Percentiles rank a stretch among this genome's conserved stretches.
These are phyloP conservation scores for Colletotrichum aenigma DNA, from an alignment of 2,329 filamentous ascomycete species.

Conservation along the genomic window DNA sequence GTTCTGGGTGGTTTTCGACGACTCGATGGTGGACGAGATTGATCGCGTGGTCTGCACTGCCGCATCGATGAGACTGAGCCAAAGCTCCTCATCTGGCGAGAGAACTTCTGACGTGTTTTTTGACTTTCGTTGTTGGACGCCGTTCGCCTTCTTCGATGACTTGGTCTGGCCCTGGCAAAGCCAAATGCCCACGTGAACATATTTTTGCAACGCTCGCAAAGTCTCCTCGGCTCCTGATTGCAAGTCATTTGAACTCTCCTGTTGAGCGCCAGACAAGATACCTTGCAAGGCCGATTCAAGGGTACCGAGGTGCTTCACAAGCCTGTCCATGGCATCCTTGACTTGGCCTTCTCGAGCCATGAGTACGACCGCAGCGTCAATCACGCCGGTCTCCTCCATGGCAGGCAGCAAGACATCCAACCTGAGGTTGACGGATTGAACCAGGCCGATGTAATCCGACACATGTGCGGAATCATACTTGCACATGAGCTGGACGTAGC, in stretches of 20 bases:
- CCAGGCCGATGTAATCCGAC: slow-evolving; percentile 78
- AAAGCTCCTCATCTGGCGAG: slow-evolving; percentile 59
- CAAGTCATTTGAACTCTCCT: slow-evolving; percentile 54
- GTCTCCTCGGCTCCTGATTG: slow-evolving; percentile 75
- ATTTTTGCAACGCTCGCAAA: slow-evolving; percentile 82
- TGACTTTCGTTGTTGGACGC: slow-evolving; percentile 54
- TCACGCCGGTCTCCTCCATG: slow-evolving; percentile 86
- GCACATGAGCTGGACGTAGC: slow-evolving; percentile 92
- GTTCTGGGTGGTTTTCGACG: slow-evolving; percentile 18
- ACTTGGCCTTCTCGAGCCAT: slow-evolving; percentile 89
- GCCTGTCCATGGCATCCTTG: slow-evolving; percentile 80
- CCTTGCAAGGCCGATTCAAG: slow-evolving; percentile 80
- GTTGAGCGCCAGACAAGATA: slow-evolving; percentile 66
- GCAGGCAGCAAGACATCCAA: slow-evolving; percentile 77
- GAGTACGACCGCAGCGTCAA: slow-evolving; percentile 91
- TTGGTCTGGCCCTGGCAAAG: slow-evolving; percentile 87
- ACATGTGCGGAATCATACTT: slow-evolving; percentile 82
- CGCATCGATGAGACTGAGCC: slow-evolving; percentile 65
- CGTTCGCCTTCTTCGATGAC: slow-evolving; percentile 49
- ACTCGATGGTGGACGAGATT: slow-evolving; percentile 60
- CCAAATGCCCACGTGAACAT: slow-evolving; percentile 93
- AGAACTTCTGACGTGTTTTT: slow-evolving; percentile 50
- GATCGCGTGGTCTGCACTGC: slow-evolving; percentile 68
- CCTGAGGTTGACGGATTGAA: slow-evolving; percentile 78
- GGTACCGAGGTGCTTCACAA: slow-evolving; percentile 80